A percentile compares a stretch with the other conserved stretches of the same genome.
Conservation (phyloP, 2,329 filamentous ascomycete genomes). For the Verticillium isaacii region DNA sequence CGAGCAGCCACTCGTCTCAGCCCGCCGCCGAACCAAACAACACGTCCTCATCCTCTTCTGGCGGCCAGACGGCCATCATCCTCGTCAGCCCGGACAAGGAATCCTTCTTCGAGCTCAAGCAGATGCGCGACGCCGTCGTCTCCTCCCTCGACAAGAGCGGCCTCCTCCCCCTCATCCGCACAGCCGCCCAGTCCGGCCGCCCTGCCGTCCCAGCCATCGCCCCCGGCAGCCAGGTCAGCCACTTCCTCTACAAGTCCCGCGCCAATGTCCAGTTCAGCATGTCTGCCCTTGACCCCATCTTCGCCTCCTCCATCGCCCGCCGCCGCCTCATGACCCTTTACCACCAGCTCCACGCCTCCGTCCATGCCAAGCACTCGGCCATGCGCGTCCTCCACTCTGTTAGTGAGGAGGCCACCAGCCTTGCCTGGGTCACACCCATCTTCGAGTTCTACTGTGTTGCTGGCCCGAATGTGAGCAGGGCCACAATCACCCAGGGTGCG, state of each 20-base stretch:
- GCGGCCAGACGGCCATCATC: conserved; percentile 78
- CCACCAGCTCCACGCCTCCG: conserved; percentile 73
- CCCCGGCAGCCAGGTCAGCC: conserved; percentile 73
- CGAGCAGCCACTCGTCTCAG: conserved; percentile 27
- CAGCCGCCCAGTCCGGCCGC: conserved; percentile 66
- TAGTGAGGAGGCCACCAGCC: conserved; percentile 67
- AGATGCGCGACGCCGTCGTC: conserved; percentile 59
- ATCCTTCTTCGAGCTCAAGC: conserved; percentile 83
- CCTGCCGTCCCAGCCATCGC: conserved; percentile 70
- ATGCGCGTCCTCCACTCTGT: conserved; percentile 82
- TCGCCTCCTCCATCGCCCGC: conserved; percentile 51
- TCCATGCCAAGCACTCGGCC: conserved; percentile 81
- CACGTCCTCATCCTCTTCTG: conserved; percentile 39
- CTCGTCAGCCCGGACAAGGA: conserved; percentile 92
- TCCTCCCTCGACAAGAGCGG: conserved; percentile 72
- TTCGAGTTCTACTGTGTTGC: conserved; percentile 98
- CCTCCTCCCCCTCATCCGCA: conserved; percentile 68
- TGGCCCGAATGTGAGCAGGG: conserved; percentile 61
- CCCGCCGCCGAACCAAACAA: conserved; percentile 35
- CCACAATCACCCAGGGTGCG: conserved; percentile 74
- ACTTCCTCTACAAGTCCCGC: conserved; percentile 94
- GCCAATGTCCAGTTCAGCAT: conserved; percentile 95
- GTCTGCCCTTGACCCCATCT: conserved; percentile 72
- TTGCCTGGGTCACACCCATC: conserved; percentile 85
- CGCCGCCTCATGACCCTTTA: conserved; percentile 80